Conservation (phyloP, 1,139 yeast genomes). For the Magnusiomyces tetraspermus region DNA sequence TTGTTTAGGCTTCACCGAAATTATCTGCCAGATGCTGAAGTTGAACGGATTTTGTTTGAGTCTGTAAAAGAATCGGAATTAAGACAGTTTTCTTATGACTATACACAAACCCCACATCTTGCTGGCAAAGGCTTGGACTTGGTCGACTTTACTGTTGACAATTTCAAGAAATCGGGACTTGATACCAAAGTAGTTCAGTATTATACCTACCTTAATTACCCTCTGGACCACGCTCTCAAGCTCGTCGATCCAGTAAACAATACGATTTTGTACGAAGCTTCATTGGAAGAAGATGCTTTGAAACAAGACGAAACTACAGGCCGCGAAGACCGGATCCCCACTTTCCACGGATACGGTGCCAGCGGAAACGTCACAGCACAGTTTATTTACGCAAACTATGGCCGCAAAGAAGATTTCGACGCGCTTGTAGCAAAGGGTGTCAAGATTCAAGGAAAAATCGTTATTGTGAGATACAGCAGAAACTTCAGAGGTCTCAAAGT, state of each 20-base stretch:
- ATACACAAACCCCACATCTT: conserved; percentile 55
- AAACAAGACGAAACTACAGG: conserved; percentile 61
- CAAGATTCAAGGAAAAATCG: conserved; percentile 44
- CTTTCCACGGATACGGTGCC: conserved; percentile 63
- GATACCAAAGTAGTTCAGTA: conserved; percentile 45
- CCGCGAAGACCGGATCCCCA: conserved; percentile 43
- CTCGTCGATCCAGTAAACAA: conserved; percentile 32
- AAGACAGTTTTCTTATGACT: conserved; percentile 30
- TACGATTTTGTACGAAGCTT: conserved; percentile 46
- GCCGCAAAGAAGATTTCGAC: conserved; percentile 47
- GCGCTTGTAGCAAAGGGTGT: conserved; percentile 39
- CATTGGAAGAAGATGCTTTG: conserved; percentile 60
- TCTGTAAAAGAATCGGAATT: conserved; percentile 24
- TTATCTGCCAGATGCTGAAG: conserved; percentile 25
- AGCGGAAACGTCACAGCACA: conserved; percentile 54
- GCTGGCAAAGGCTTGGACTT: conserved; percentile 60
- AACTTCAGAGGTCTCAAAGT: conserved; percentile 60
- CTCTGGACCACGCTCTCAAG: conserved; percentile 44
- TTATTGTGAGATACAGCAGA: conserved; percentile 49
- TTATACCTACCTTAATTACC: conserved; percentile 54
- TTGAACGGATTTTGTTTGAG: conserved; percentile 27
- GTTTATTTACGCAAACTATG: conserved; percentile 53
- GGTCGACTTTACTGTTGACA: conserved; percentile 55
- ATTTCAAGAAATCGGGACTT: conserved; percentile 56
- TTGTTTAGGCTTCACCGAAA: conserved; percentile 55